Evolutionary conservation across 2,329 filamentous ascomycete species (phyloP).

Genomic region (Claviceps sorghi): DNA sequence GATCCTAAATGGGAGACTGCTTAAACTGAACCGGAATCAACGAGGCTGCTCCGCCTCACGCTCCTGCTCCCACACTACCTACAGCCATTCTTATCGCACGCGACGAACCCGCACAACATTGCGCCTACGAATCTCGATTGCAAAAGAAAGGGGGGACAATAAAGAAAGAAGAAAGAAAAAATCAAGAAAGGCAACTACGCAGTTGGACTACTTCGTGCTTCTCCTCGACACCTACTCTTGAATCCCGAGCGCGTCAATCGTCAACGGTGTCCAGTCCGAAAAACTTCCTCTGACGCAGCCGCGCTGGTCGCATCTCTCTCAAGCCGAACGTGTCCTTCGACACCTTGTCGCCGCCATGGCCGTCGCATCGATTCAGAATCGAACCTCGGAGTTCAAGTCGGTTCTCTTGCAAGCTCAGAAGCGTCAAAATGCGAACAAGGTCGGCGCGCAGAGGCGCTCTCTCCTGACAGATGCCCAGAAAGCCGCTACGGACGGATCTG

Average conservation of each 20-base stretch:
- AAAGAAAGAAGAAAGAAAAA: not conserved
- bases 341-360: slow-evolving; percentile 32
- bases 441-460: slow-evolving; percentile 64
- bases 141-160: not conserved
- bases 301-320: slow-evolving; percentile 22
- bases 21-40: not conserved
- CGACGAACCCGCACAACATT: not conserved
- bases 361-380: slow-evolving; percentile 77
- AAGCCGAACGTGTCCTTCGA: not conserved
- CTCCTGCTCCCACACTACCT: not conserved
- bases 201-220: too few species aligned
- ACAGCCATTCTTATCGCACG: not conserved
- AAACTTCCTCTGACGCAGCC: slow-evolving; percentile 8
- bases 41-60: not conserved
- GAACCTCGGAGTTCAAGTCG: slow-evolving; percentile 86
- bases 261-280: too few species aligned
- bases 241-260: not conserved
- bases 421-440: slow-evolving; percentile 60
- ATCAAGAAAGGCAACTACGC: not conserved
- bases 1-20: not conserved
- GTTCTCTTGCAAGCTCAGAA: slow-evolving; percentile 79
- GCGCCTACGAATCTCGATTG: not conserved
- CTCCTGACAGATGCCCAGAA: slow-evolving; percentile 64
- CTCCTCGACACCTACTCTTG: not conserved
- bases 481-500: slow-evolving; percentile 40